Conservation (phyloP, 2,329 filamentous ascomycete genomes). For the Davidsoniella virescens region DNA sequence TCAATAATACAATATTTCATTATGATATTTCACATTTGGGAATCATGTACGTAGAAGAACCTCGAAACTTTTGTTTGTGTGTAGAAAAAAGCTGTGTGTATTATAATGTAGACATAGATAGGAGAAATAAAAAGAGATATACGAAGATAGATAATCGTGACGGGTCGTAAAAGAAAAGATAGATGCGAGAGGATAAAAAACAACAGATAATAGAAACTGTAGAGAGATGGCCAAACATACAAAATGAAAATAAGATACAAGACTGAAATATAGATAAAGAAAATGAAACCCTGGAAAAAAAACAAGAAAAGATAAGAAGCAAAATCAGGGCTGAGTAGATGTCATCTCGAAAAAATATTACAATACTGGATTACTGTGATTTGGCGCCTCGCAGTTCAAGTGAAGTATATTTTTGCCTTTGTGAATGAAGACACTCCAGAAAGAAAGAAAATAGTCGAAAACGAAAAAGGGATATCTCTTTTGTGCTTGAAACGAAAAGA, state of each 20-base stretch:
- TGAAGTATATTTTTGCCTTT: not conserved
- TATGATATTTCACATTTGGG: no score
- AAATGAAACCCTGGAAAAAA: slow-evolving; percentile 4
- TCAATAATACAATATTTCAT: no score
- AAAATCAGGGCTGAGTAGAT: slow-evolving; percentile 3
- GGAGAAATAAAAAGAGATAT: slow-evolving; percentile 10
- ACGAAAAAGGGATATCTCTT: not conserved
- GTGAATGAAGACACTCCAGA: not conserved
- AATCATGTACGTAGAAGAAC: no score
- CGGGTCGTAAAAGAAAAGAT: slow-evolving; percentile 7
- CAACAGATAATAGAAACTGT: not conserved
- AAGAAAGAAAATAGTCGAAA: slow-evolving; percentile 6
- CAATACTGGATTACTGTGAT: not conserved
- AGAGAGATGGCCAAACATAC: slow-evolving; percentile 1
- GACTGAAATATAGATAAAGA: slow-evolving; percentile 7
- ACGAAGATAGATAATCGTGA: slow-evolving; percentile 11
- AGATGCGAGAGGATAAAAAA: slow-evolving; percentile 10
- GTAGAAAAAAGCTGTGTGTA: slow-evolving; percentile 3
- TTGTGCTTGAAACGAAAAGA: not conserved
- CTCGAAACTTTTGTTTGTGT: not conserved
- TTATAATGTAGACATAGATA: slow-evolving; percentile 6
- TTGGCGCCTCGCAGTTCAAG: not conserved
- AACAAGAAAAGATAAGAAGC: slow-evolving; percentile 1
- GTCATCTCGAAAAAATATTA: not conserved
- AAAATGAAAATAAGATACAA: not conserved